These are phyloP conservation scores for Tolypocladium paradoxum DNA, from an alignment of 2,329 filamentous ascomycete species.

Conservation along the genomic window DNA sequence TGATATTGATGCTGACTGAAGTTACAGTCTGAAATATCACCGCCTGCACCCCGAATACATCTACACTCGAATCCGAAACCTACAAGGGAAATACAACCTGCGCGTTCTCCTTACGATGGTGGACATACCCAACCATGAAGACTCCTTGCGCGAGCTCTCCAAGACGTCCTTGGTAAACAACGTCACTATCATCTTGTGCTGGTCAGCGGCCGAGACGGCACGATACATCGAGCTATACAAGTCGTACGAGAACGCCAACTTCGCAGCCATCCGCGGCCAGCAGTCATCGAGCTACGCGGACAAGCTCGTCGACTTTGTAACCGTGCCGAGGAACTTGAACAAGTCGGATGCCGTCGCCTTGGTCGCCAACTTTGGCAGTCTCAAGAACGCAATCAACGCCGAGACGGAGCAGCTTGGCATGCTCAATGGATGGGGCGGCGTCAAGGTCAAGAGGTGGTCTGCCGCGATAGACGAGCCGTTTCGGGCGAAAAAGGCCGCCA, in stretches of 20 bases:
- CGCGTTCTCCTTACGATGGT: conserved; percentile 84
- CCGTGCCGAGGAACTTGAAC: conserved; percentile 79
- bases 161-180: conserved; percentile 92
- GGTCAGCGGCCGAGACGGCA: conserved; percentile 87
- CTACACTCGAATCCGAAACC: conserved; percentile 77
- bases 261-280: conserved; percentile 73
- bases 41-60: conserved; percentile 96
- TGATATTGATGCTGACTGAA: not conserved
- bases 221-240: conserved; percentile 94
- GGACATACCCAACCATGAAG: conserved; percentile 90
- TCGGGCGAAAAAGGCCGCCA: conserved; percentile 60
- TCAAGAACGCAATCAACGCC: conserved; percentile 80
- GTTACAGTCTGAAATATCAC: conserved; percentile 78
- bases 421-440: conserved; percentile 89
- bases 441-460: conserved; percentile 84
- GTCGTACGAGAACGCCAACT: conserved; percentile 74
- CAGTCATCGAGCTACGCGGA: conserved; percentile 79
- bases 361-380: conserved; percentile 83
- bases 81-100: conserved; percentile 78
- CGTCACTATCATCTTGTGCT: conserved; percentile 83
- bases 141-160: conserved; percentile 75
- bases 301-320: conserved; percentile 84
- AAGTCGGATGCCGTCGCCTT: conserved; percentile 88
- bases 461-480: conserved; percentile 78
- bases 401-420: conserved; percentile 73